A percentile compares a stretch with the other conserved stretches of the same genome.
phyloP scores from a whole-genome alignment of 2,329 filamentous ascomycete genomes.

The Diaporthe capsici region DNA sequence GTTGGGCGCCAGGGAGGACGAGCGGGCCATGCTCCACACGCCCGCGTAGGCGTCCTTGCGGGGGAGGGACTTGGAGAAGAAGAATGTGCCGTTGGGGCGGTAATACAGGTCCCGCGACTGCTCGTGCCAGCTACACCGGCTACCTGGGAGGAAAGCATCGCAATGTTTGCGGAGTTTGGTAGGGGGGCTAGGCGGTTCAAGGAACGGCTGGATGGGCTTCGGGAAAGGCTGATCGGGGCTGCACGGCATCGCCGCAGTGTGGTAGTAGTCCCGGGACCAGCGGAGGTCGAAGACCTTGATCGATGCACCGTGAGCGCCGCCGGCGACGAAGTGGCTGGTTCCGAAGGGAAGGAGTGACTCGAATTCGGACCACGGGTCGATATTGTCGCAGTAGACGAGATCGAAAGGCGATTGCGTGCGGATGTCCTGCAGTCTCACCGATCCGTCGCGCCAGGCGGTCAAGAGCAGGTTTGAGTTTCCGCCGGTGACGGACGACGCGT shows the following conservation, averaged over 20 bases:
- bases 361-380: slow-evolving; percentile 61
- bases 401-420: slow-evolving; percentile 63
- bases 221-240: slow-evolving; percentile 54
- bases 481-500: slow-evolving; percentile 49
- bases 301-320: slow-evolving; percentile 58
- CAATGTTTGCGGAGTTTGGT: slow-evolving; percentile 49
- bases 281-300: slow-evolving; percentile 70
- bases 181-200: slow-evolving; percentile 41
- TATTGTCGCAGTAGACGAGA: slow-evolving; percentile 66
- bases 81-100: slow-evolving; percentile 64
- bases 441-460: slow-evolving; percentile 68
- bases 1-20: slow-evolving; percentile 61
- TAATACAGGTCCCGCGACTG: slow-evolving; percentile 59
- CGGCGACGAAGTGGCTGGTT: slow-evolving; percentile 65
- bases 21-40: slow-evolving; percentile 63
- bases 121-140: slow-evolving; percentile 63
- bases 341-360: slow-evolving; percentile 66
- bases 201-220: slow-evolving; percentile 50
- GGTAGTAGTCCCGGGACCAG: slow-evolving; percentile 61
- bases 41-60: slow-evolving; percentile 43
- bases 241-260: slow-evolving; percentile 64
- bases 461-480: slow-evolving; percentile 60
- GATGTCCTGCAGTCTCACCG: slow-evolving; percentile 62
- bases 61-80: slow-evolving; percentile 54
- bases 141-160: slow-evolving; percentile 49